Evolutionary conservation across 2,329 filamentous ascomycete species (phyloP).

Genomic region (Fusarium oxysporum): DNA sequence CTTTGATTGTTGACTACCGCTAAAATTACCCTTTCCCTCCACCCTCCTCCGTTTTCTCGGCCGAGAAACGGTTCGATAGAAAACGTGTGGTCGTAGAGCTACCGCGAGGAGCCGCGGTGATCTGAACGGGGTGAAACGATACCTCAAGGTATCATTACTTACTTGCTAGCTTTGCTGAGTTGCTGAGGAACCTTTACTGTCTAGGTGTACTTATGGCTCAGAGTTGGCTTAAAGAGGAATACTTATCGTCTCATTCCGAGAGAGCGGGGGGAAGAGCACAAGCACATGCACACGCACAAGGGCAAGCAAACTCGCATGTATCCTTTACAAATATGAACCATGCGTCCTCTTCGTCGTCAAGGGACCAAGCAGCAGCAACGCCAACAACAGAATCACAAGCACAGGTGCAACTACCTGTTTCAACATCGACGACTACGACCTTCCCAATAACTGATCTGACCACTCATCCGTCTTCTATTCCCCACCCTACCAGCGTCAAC

Average conservation of each 20-base stretch:
- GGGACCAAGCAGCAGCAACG: slow-evolving; percentile 11
- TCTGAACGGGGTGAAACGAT: slow-evolving; percentile 22
- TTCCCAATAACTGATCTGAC: slow-evolving; percentile 10
- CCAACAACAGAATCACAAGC: background rate
- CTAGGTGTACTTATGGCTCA: slow-evolving; percentile 30
- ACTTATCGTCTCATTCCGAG: slow-evolving; percentile 33
- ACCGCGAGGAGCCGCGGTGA: slow-evolving; percentile 21
- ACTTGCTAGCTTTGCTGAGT: background rate
- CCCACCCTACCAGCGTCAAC: slow-evolving; percentile 4
- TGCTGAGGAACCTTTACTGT: background rate
- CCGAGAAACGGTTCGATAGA: slow-evolving; percentile 23
- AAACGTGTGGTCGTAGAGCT: slow-evolving; percentile 27
- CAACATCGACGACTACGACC: slow-evolving; percentile 4
- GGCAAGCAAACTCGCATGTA: slow-evolving; percentile 7
- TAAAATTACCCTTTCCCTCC: slow-evolving; percentile 15
- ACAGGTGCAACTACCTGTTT: background rate
- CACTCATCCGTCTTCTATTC: slow-evolving; percentile 17
- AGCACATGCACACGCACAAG: background rate
- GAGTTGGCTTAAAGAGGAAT: slow-evolving; percentile 39
- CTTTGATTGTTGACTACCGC: slow-evolving; percentile 23
- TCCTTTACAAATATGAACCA: slow-evolving; percentile 16
- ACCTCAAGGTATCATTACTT: background rate
- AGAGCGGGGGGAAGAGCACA: slow-evolving; percentile 21
- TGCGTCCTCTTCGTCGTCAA: slow-evolving; percentile 22
- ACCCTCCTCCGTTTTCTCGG: slow-evolving; percentile 33